phyloP scores from a whole-genome alignment of 257 asterid genomes.

The Mitragyna speciosa region DNA sequence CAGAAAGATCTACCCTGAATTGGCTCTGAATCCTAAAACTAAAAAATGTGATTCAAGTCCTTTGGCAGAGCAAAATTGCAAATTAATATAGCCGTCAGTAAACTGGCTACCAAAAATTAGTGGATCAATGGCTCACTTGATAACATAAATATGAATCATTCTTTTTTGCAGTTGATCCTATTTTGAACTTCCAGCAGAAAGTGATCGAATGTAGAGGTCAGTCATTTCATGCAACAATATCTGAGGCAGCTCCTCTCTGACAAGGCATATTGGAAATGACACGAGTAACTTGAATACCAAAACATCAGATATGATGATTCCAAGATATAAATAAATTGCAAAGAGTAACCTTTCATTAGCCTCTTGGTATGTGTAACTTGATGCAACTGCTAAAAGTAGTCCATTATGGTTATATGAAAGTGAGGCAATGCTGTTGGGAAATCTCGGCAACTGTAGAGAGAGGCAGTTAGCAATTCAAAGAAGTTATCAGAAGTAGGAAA shows the following conservation, averaged over 20 bases:
- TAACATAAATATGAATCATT: background rate
- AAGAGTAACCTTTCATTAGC: constrained; percentile 60
- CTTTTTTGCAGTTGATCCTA: background rate
- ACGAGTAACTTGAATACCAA: constrained; percentile 8
- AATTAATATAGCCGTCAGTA: too few relatives aligned
- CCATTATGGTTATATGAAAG: constrained; percentile 77
- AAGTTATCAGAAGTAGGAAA: constrained; percentile 1
- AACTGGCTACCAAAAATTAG: background rate
- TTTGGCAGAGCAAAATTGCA: background rate
- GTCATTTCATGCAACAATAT: constrained; percentile 38
- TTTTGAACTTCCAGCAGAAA: constrained; percentile 18
- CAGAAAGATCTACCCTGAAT: background rate
- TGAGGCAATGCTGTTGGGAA: constrained; percentile 60
- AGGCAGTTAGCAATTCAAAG: constrained; percentile 15
- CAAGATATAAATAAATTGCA: background rate
- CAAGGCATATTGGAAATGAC: constrained; percentile 19
- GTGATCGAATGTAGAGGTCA: constrained; percentile 3
- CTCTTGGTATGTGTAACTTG: constrained; percentile 75
- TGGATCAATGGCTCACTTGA: background rate
- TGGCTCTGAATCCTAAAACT: background rate
- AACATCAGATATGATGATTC: background rate
- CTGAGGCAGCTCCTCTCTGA: constrained; percentile 75
- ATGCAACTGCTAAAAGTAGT: constrained; percentile 70
- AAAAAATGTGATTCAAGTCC: background rate
- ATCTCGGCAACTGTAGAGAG: constrained; percentile 55